Evolutionary conservation across 495 filamentous ascomycete species (phyloP), one percentile per base, ranked within the genome.

Genomic region (Achaetomiella virescens): DNA sequence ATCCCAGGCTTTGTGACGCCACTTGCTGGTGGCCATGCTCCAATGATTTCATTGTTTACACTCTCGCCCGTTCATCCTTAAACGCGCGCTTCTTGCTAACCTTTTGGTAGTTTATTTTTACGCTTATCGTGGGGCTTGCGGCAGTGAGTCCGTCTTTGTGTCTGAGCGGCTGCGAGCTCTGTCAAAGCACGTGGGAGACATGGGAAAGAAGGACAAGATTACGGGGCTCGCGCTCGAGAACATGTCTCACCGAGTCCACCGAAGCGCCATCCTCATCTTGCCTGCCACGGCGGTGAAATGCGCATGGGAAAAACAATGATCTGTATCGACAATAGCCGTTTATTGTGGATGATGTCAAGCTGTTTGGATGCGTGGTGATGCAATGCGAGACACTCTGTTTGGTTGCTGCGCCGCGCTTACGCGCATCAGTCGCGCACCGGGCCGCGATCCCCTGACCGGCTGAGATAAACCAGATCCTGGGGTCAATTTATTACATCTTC

Each of bases 51-150:
- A 12, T 14, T 38, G 11, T 3, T 38, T 38, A 4, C 36, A 12
- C 3, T 38, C 6, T 3, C 15, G 21, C 40, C 53, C 42, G 47
- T 43, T 35, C 25, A 45, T 31, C 27, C 21, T 33, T 56, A 56
- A 45, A 61, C 59, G 58, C 59, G 59, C 62, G 59, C 62, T 9
- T 57, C n/a, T 64, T 44, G 20, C 35, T 35, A 4, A 12, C 11
- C 6, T 15, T 38, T n/a, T n/a, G n/a, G n/a, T n/a, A n/a, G 12
- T 40, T 31, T 51, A 51, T 55, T 37, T 51, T 60, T 55, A 44
- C 18, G 10, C 42, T 25, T 44, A 18, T 31, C 27, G 27, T 31
- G 27, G n/a, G n/a, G n/a, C n/a, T n/a, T n/a, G n/a, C n/a, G n/a
- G n/a, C n/a, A n/a, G n/a, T n/a, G 24, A 6, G 22, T 45, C 27